Evolutionary conservation across 2,329 filamentous ascomycete genomes (phyloP).

Genomic region (Ophidiomyces ophidiicola): DNA sequence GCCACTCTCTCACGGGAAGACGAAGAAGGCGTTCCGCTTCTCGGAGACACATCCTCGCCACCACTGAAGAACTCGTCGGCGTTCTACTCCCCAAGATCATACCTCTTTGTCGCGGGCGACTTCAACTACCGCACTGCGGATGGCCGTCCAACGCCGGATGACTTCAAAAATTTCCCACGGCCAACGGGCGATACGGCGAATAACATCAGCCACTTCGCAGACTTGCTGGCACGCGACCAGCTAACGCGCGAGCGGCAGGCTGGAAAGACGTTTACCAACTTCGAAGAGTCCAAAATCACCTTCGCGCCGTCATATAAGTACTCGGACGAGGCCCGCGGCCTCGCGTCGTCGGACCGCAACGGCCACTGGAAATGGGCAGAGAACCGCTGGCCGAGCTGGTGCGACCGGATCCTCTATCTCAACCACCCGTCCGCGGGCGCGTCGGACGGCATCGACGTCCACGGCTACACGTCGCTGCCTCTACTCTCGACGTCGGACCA

Average conservation of each 20-base stretch:
- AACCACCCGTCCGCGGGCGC: slow-evolving; percentile 43
- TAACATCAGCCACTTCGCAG: slow-evolving; percentile 51
- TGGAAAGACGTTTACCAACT: slow-evolving; percentile 61
- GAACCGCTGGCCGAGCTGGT: slow-evolving; percentile 86
- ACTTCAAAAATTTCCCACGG: slow-evolving; percentile 51
- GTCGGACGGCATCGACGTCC: slow-evolving; percentile 37
- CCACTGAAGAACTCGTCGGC: slow-evolving; percentile 21
- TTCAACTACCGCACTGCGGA: slow-evolving; percentile 85
- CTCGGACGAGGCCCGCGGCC: slow-evolving; percentile 36
- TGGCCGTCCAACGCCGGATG: slow-evolving; percentile 47
- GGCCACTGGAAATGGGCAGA: slow-evolving; percentile 60
- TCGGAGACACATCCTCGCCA: slow-evolving; percentile 23
- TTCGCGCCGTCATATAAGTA: slow-evolving; percentile 97
- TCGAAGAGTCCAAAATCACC: slow-evolving; percentile 58
- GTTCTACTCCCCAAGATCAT: slow-evolving; percentile 61
- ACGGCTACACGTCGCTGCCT: slow-evolving; percentile 61
- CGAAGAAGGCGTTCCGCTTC: slow-evolving; percentile 26
- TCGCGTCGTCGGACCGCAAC: slow-evolving; percentile 22
- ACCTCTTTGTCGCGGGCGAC: slow-evolving; percentile 81
- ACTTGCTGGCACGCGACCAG: slow-evolving; percentile 65
- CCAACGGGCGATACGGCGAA: slow-evolving; percentile 35
- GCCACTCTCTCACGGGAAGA: slow-evolving; percentile 15
- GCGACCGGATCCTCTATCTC: slow-evolving; percentile 75
- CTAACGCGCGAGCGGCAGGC: slow-evolving; percentile 57
- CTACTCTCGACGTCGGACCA: slow-evolving; percentile 78